These are phyloP conservation scores for Fomitopsis serialis DNA, from an alignment of 768 basidiomycete genomes.

Conservation along the genomic window DNA sequence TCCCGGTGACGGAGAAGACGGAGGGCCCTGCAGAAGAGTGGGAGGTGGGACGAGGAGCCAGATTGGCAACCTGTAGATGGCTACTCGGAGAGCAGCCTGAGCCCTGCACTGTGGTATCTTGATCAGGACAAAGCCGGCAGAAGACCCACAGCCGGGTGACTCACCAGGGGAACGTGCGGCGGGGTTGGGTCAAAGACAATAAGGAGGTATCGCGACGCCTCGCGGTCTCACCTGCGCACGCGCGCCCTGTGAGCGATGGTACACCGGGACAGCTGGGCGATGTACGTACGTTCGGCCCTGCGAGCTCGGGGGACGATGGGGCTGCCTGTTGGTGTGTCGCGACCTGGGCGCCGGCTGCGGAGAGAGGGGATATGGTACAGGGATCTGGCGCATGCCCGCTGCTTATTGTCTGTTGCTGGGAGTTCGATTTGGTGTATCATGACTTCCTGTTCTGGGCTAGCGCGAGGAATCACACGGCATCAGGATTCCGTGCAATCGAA, in stretches of 20 bases:
- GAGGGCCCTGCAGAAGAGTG: neutral
- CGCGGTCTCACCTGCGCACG: neutral
- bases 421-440: neutral
- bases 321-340: neutral
- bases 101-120: neutral
- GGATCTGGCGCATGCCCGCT: neutral
- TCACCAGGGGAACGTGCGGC: neutral
- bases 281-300: neutral
- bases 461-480: neutral
- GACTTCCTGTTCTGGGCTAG: neutral
- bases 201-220: neutral
- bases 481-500: neutral
- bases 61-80: conserved; percentile 1
- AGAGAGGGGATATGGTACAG: neutral
- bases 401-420: neutral
- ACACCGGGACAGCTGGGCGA: neutral
- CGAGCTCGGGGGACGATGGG: neutral
- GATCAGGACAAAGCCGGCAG: neutral
- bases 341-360: neutral
- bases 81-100: neutral
- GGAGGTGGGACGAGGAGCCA: conserved; percentile 7
- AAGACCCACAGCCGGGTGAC: neutral
- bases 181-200: neutral
- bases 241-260: neutral
- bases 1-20: neutral